Percentiles rank a stretch among this genome's conserved stretches.
These are phyloP conservation scores for Dalbergia oliveri DNA, from an alignment of 306 rosid species.

Conservation along the genomic window DNA sequence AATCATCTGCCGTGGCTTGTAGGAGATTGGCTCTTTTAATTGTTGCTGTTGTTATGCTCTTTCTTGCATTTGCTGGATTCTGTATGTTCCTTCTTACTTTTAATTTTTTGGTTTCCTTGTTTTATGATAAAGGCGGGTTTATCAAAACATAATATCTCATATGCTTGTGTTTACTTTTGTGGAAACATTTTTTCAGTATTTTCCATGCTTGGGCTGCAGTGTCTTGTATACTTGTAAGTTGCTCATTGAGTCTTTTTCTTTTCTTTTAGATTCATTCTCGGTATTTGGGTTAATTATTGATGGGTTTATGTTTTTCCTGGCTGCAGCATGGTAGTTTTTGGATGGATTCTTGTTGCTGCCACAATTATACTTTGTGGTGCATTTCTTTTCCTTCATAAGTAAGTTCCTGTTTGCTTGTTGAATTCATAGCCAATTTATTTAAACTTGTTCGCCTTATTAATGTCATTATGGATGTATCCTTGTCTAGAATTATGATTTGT, in stretches of 20 bases:
- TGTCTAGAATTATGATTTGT: background rate
- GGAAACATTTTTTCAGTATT: constrained; percentile 58
- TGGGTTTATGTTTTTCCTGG: constrained; percentile 19
- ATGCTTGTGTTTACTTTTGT: constrained; percentile 24
- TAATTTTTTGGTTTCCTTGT: background rate
- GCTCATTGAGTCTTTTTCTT: background rate
- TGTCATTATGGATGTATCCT: background rate
- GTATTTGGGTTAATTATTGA: background rate
- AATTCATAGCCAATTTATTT: background rate
- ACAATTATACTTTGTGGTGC: constrained; percentile 67
- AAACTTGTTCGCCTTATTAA: background rate
- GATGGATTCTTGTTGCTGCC: constrained; percentile 71
- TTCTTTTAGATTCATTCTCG: background rate
- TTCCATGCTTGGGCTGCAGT: constrained; percentile 65
- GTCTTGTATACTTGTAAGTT: constrained; percentile 75
- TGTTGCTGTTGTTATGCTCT: constrained; percentile 65
- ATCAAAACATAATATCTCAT: constrained; percentile 4
- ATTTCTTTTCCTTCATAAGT: constrained; percentile 77
- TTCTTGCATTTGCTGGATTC: constrained; percentile 67
- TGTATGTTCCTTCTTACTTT: constrained; percentile 55
- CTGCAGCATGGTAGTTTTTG: constrained; percentile 63
- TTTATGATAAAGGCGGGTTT: background rate
- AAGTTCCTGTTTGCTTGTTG: constrained; percentile 43
- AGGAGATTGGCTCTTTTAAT: constrained; percentile 72
- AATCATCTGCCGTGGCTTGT: constrained; percentile 15